These are phyloP conservation scores for Penicillium lividum DNA, from an alignment of 495 filamentous ascomycete species.

Conservation along the genomic window DNA sequence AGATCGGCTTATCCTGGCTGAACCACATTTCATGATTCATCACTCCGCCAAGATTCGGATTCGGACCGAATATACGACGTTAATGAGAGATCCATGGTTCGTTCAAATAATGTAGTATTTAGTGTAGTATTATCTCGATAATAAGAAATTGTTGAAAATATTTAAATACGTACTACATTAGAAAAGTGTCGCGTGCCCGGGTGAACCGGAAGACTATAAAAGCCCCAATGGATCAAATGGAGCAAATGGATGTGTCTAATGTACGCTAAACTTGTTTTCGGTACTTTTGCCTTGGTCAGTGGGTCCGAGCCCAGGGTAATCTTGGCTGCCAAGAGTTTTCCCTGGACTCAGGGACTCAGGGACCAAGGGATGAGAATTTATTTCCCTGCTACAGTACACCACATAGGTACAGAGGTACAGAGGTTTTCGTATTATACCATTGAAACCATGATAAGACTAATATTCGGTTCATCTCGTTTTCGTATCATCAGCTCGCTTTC, in stretches of 20 bases:
- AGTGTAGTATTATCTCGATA: neutral
- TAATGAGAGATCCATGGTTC: neutral
- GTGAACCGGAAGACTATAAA: neutral
- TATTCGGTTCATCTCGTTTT: neutral
- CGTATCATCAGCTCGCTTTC: neutral
- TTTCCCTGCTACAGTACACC: no score
- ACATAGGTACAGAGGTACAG: no score
- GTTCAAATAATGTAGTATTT: neutral
- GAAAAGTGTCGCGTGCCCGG: neutral
- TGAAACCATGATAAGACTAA: no score
- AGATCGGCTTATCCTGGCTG: neutral
- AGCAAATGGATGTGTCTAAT: neutral
- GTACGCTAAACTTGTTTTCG: neutral
- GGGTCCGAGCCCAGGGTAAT: neutral
- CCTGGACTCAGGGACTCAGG: neutral
- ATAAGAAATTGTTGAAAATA: no score
- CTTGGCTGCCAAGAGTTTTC: conserved; percentile 7
- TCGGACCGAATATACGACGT: neutral
- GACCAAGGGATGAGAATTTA: neutral
- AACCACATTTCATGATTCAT: neutral
- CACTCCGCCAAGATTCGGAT: neutral
- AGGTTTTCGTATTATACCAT: no score
- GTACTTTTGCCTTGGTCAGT: neutral
- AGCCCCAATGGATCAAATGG: neutral
- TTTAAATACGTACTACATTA: neutral